These are phyloP conservation scores for Pilatotrama ljubarskyi DNA, from an alignment of 768 basidiomycete species.

Conservation along the genomic window DNA sequence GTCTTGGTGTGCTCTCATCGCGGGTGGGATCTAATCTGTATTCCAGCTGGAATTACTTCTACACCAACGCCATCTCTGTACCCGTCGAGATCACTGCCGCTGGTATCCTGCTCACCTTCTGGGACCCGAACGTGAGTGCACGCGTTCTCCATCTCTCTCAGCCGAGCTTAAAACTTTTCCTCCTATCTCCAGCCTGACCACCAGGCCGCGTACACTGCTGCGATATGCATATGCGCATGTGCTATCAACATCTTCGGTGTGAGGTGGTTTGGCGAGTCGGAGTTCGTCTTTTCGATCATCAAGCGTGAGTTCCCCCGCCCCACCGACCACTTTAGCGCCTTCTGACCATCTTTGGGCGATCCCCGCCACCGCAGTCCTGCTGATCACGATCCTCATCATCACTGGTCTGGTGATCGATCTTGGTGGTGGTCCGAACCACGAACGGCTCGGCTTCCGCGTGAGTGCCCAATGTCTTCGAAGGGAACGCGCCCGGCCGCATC, in stretches of 20 bases:
- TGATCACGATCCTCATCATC: slow-evolving; percentile 62
- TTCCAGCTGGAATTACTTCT: slow-evolving; percentile 36
- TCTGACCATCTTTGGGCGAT: neutral
- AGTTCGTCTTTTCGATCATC: slow-evolving; percentile 66
- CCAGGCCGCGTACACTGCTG: slow-evolving; percentile 55
- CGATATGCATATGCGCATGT: slow-evolving; percentile 58
- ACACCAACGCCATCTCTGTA: slow-evolving; percentile 53
- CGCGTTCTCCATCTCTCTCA: neutral
- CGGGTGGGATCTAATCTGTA: no score
- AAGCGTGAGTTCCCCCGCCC: slow-evolving; percentile 46
- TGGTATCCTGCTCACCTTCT: slow-evolving; percentile 67
- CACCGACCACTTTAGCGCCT: neutral
- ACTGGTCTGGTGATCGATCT: slow-evolving; percentile 71
- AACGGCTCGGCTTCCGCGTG: slow-evolving; percentile 69
- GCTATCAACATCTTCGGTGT: slow-evolving; percentile 71
- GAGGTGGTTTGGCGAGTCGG: slow-evolving; percentile 73
- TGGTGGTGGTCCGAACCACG: slow-evolving; percentile 71
- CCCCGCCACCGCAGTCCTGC: slow-evolving; percentile 41
- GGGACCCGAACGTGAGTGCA: slow-evolving; percentile 58
- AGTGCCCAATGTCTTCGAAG: slow-evolving; percentile 31
- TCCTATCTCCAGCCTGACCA: slow-evolving; percentile 43
- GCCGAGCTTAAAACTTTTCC: neutral
- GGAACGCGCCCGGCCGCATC: no score
- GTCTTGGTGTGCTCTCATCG: slow-evolving; percentile 3
- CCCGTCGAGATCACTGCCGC: slow-evolving; percentile 79